phyloP scores from a whole-genome alignment of 2,329 filamentous ascomycete genomes.

The Ophiostoma novo-ulmi region DNA sequence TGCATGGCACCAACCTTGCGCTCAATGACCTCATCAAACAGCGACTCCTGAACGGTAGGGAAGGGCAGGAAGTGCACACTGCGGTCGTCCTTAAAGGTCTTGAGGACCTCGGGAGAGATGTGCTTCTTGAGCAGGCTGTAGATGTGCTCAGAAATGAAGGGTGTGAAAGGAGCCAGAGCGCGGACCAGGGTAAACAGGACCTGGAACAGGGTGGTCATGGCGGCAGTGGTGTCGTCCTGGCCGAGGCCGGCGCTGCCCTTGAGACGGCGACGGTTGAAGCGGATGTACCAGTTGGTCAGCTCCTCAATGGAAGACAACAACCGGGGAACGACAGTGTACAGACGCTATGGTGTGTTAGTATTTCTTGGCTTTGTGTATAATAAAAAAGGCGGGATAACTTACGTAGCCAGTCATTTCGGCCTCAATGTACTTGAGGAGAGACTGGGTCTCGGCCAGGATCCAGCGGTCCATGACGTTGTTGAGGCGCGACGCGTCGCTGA shows the following conservation, averaged over 20 bases:
- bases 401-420: conserved; percentile 64
- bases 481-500: conserved; percentile 25
- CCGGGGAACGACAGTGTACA: conserved; percentile 88
- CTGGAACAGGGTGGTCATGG: conserved; percentile 90
- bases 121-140: conserved; percentile 77
- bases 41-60: conserved; percentile 79
- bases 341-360: conserved; percentile 33
- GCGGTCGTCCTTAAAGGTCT: conserved; percentile 62
- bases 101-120: conserved; percentile 63
- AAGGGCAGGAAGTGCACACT: conserved; percentile 91
- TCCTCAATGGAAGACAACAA: conserved; percentile 82
- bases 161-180: conserved; percentile 87
- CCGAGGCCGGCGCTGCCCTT: conserved; percentile 86
- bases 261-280: conserved; percentile 83
- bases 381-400: background rate
- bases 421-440: conserved; percentile 84
- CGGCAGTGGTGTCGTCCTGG: conserved; percentile 78
- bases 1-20: conserved; percentile 88
- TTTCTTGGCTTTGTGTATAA: background rate
- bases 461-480: conserved; percentile 93
- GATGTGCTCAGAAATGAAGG: conserved; percentile 92
- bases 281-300: conserved; percentile 88
- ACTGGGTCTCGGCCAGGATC: conserved; percentile 91
- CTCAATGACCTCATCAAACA: conserved; percentile 83
- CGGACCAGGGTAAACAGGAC: conserved; percentile 84